These are phyloP conservation scores for Pisolithus thermaeus DNA, from an alignment of 1,284 basidiomycete species.

Conservation along the genomic window DNA sequence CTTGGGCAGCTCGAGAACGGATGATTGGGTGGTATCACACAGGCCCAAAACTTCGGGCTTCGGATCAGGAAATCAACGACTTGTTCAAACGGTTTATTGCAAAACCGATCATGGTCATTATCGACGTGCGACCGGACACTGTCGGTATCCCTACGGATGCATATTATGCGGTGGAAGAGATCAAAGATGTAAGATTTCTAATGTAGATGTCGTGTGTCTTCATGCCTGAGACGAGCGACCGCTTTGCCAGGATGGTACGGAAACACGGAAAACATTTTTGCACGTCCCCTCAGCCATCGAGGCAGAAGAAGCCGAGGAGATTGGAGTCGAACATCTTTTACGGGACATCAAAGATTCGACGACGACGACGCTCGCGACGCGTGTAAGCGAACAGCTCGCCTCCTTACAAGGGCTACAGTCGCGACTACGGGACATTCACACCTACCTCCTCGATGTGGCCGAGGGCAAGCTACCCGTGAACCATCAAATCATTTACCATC, in stretches of 20 bases:
- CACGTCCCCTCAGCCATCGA: conserved; percentile 59
- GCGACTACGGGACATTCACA: conserved; percentile 80
- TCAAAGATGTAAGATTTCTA: conserved; percentile 73
- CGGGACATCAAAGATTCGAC: conserved; percentile 94
- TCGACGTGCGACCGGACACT: conserved; percentile 87
- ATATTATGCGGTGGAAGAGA: conserved; percentile 97
- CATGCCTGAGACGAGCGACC: neutral
- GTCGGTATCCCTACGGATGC: conserved; percentile 97
- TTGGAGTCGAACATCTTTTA: conserved; percentile 95
- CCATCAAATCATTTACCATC: conserved; percentile 93
- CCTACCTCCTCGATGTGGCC: conserved; percentile 83
- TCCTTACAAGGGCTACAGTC: conserved; percentile 91
- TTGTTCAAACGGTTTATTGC: conserved; percentile 92
- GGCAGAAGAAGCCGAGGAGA: conserved; percentile 98
- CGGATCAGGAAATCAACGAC: conserved; percentile 97
- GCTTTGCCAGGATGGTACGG: conserved; percentile 61
- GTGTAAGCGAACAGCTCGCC: conserved; percentile 86
- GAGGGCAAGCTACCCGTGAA: conserved; percentile 84
- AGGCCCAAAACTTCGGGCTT: conserved; percentile 90
- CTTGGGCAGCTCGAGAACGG: conserved; percentile 75
- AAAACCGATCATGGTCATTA: conserved; percentile 96
- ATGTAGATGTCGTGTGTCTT: conserved; percentile 25
- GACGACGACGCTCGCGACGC: conserved; percentile 88
- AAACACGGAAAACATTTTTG: conserved; percentile 75
- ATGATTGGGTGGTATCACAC: conserved; percentile 99